Conservation (phyloP, 148 eudicot genomes). For the Beta vulgaris region DNA sequence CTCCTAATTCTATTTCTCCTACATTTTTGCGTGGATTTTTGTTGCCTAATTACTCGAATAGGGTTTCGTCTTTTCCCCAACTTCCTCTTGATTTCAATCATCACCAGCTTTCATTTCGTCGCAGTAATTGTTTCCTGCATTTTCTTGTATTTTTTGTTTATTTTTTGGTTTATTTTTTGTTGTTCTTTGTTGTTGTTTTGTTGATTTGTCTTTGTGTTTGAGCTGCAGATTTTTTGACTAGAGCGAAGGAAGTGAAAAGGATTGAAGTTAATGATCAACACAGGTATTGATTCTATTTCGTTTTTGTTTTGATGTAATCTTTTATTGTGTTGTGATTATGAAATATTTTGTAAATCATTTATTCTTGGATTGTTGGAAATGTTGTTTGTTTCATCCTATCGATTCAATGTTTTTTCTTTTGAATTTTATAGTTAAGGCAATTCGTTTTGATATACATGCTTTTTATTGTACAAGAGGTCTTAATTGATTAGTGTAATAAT, state of each 20-base stretch:
- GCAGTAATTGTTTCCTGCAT: constrained; percentile 34
- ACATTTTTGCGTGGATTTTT: constrained; percentile 20
- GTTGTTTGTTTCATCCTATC: neutral
- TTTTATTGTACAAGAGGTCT: neutral
- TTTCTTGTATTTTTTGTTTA: neutral
- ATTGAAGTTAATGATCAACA: constrained; percentile 64
- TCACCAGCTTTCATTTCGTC: constrained; percentile 31
- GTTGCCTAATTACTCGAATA: constrained; percentile 16
- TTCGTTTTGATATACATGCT: too few relatives aligned
- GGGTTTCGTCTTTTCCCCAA: constrained; percentile 18
- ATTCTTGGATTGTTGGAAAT: neutral
- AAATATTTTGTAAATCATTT: neutral
- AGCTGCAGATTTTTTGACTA: constrained; percentile 61
- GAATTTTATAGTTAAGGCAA: too few relatives aligned
- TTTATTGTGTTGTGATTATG: too few relatives aligned
- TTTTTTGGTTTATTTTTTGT: neutral
- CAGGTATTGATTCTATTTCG: constrained; percentile 38
- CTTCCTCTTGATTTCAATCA: constrained; percentile 14
- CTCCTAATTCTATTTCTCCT: neutral
- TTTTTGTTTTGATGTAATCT: neutral
- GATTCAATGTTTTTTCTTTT: neutral
- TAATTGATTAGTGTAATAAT: too few relatives aligned
- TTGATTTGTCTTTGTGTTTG: neutral
- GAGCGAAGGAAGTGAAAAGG: constrained; percentile 63
- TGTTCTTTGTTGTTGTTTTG: neutral